These are phyloP conservation scores for Rheum nobile DNA, from an alignment of 148 eudicot genomes.

Conservation along the genomic window DNA sequence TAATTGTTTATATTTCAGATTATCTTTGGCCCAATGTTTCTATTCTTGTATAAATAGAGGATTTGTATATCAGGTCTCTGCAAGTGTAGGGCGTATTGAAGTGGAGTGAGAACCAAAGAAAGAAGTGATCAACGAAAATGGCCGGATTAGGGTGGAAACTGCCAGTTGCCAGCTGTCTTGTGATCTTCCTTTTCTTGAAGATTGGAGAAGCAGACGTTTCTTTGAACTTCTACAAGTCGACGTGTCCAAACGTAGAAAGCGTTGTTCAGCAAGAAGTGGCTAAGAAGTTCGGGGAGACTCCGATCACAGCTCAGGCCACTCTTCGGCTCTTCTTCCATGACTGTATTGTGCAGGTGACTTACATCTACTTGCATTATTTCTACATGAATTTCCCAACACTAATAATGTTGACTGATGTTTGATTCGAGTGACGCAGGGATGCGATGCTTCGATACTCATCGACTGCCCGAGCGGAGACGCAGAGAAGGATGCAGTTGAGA, in stretches of 20 bases:
- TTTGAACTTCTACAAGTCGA: slow-evolving; percentile 31
- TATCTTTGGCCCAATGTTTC: not conserved
- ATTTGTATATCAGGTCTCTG: not conserved
- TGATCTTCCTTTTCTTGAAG: slow-evolving; percentile 3
- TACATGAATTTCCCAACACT: not conserved
- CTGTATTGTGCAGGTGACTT: slow-evolving; percentile 48
- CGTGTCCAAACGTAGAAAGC: slow-evolving; percentile 48
- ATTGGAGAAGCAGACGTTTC: slow-evolving; percentile 28
- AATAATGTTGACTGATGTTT: not conserved
- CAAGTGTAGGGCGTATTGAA: not conserved
- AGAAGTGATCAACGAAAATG: not conserved
- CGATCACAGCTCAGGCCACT: slow-evolving; percentile 49
- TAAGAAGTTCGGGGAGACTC: slow-evolving; percentile 35
- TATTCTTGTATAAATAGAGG: not conserved
- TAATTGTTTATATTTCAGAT: not conserved
- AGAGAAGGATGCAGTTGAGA: slow-evolving; percentile 58
- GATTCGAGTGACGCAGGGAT: slow-evolving; percentile 31
- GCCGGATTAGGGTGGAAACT: not conserved
- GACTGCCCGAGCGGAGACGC: slow-evolving; percentile 40
- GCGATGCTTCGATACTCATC: slow-evolving; percentile 73
- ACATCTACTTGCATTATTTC: not conserved
- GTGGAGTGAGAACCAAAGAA: not conserved
- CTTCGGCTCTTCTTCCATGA: slow-evolving; percentile 72
- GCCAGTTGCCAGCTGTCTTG: not conserved
- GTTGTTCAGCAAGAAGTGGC: slow-evolving; percentile 36